Percentiles rank a stretch among this genome's conserved stretches.
phyloP scores from a whole-genome alignment of 176 grass and related monocot genomes.

The Zoysia pacifica region DNA sequence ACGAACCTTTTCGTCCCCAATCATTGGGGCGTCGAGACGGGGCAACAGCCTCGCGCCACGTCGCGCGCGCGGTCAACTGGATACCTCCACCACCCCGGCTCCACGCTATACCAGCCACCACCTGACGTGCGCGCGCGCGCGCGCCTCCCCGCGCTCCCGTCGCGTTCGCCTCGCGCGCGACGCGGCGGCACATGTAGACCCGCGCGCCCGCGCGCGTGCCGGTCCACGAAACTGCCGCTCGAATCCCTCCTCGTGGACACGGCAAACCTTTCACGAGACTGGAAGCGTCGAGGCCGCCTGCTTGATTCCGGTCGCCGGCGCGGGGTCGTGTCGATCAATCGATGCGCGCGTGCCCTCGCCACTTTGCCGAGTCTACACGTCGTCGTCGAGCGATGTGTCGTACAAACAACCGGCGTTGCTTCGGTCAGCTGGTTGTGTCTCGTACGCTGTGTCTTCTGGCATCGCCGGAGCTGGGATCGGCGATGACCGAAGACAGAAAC shows the following conservation, averaged over 20 bases:
- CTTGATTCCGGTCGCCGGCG: too few species aligned
- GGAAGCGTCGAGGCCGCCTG: too few species aligned
- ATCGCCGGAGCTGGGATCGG: not conserved
- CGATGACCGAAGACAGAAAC: not conserved
- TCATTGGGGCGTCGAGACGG: not conserved
- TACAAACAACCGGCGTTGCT: not conserved
- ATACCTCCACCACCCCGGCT: not conserved
- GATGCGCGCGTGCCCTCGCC: not conserved
- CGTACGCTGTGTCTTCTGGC: conserved; percentile 10
- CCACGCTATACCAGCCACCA: not conserved
- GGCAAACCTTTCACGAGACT: too few species aligned
- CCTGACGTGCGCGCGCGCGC: not conserved
- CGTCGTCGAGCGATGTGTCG: not conserved
- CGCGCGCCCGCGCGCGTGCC: not conserved
- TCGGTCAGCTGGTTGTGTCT: not conserved
- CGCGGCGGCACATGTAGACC: not conserved
- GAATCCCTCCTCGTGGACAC: too few species aligned
- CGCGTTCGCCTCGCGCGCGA: not conserved
- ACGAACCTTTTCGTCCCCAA: not conserved
- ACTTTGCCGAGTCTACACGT: not conserved
- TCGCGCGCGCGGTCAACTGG: not conserved
- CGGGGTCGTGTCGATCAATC: too few species aligned
- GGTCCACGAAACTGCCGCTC: not conserved
- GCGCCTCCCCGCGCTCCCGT: not conserved
- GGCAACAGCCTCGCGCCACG: not conserved